These are phyloP conservation scores for Saccharomyces hybrid DNA, from an alignment of 1,139 yeast species.

Conservation along the genomic window DNA sequence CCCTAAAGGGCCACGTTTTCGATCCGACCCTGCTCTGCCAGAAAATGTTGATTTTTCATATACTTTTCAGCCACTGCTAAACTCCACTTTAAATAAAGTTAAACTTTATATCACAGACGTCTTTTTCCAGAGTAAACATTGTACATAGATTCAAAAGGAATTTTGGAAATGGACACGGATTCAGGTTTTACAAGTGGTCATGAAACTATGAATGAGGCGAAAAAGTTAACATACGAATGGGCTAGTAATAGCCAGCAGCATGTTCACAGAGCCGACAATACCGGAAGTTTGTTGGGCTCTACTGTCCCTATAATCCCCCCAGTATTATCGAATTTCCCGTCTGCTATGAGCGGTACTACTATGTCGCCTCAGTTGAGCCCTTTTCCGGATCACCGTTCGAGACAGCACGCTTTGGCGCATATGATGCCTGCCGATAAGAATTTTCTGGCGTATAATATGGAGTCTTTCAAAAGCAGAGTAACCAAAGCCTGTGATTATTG, in stretches of 20 bases:
- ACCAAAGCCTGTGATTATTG: conserved; percentile 34
- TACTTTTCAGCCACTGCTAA: neutral
- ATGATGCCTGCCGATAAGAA: neutral
- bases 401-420: neutral
- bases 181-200: neutral
- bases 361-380: neutral
- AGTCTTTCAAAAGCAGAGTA: conserved; percentile 20
- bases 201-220: neutral
- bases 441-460: neutral
- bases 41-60: neutral
- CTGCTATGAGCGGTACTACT: neutral
- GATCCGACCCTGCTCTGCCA: neutral
- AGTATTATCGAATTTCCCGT: neutral
- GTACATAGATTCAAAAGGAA: neutral
- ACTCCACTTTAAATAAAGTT: neutral
- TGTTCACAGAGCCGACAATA: neutral
- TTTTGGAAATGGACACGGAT: neutral
- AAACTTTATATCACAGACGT: neutral
- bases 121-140: neutral
- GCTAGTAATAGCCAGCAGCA: neutral
- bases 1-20: neutral
- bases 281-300: neutral
- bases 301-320: neutral
- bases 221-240: neutral
- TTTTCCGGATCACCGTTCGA: neutral